Evolutionary conservation across 805 yeast genomes (phyloP).

Genomic region (Candida adriatica): DNA sequence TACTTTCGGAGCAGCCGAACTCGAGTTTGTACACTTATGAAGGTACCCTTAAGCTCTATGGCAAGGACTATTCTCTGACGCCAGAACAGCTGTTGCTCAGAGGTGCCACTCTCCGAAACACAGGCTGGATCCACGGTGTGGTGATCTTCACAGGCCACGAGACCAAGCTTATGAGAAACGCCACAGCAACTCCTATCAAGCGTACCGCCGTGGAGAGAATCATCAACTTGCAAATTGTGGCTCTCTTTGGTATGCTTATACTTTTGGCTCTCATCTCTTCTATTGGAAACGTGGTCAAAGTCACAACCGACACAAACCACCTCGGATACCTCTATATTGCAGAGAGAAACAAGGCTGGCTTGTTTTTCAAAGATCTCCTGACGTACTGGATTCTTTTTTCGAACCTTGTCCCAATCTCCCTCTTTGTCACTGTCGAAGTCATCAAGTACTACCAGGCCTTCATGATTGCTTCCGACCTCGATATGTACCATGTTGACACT

Average conservation of each 20-base stretch:
- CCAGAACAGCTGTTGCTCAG: constrained; percentile 91
- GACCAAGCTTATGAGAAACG: constrained; percentile 96
- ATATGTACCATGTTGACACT: constrained; percentile 77
- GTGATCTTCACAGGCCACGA: constrained; percentile 97
- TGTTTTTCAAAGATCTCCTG: constrained; percentile 80
- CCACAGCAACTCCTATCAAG: constrained; percentile 97
- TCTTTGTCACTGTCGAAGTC: constrained; percentile 93
- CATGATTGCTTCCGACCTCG: constrained; percentile 90
- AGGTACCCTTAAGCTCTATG: constrained; percentile 62
- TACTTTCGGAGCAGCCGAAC: constrained; percentile 88
- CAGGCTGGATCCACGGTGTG: constrained; percentile 91
- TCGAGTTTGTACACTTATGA: constrained; percentile 92
- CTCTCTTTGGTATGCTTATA: constrained; percentile 74
- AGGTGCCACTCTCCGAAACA: constrained; percentile 93
- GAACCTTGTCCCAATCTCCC: constrained; percentile 93
- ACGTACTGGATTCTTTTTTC: constrained; percentile 97
- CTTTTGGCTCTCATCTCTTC: constrained; percentile 74
- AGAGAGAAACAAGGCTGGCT: constrained; percentile 57
- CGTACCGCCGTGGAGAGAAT: constrained; percentile 95
- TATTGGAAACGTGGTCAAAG: constrained; percentile 76
- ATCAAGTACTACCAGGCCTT: constrained; percentile 94
- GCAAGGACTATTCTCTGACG: constrained; percentile 57
- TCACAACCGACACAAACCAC: constrained; percentile 42
- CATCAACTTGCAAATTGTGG: constrained; percentile 87
- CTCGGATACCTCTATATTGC: constrained; percentile 62